Percentiles rank a stretch among this genome's conserved stretches.
Conservation (phyloP, 148 eudicot species). For the Heliamphora exappendiculata region DNA sequence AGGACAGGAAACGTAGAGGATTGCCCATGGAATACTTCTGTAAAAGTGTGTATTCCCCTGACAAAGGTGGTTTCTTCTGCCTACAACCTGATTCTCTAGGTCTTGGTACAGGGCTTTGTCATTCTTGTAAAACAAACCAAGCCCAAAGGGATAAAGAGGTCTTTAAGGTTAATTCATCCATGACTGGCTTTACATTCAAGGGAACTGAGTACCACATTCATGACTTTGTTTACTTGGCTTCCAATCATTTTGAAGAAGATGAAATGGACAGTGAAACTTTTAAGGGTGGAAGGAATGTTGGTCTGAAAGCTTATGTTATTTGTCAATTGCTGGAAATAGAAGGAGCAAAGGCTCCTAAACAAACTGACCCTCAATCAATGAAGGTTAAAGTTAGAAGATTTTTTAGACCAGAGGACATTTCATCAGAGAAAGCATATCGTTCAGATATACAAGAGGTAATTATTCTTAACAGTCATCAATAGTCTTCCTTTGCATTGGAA, state of each 20-base stretch:
- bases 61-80: constrained; percentile 78
- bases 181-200: constrained; percentile 47
- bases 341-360: constrained; percentile 35
- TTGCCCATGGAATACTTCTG: constrained; percentile 77
- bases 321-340: constrained; percentile 68
- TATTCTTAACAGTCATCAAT: not conserved
- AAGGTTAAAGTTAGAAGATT: constrained; percentile 63
- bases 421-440: constrained; percentile 81
- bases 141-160: constrained; percentile 32
- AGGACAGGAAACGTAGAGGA: constrained; percentile 73
- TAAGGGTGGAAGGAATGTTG: constrained; percentile 91
- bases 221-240: constrained; percentile 68
- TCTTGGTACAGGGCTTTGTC: constrained; percentile 63
- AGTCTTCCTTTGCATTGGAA: constrained; percentile 1
- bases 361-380: constrained; percentile 35
- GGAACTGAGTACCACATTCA: constrained; percentile 59
- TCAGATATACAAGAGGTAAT: constrained; percentile 88
- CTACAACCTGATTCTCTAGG: constrained; percentile 52
- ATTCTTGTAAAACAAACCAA: constrained; percentile 50
- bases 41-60: constrained; percentile 73
- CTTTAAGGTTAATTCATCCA: constrained; percentile 44
- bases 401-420: constrained; percentile 87
- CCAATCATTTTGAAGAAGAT: constrained; percentile 47
- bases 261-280: constrained; percentile 46
- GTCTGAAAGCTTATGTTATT: constrained; percentile 77